Evolutionary conservation across 306 rosid species (phyloP), one percentile per base, ranked within the genome.

Genomic region (Mimosa pudica): DNA sequence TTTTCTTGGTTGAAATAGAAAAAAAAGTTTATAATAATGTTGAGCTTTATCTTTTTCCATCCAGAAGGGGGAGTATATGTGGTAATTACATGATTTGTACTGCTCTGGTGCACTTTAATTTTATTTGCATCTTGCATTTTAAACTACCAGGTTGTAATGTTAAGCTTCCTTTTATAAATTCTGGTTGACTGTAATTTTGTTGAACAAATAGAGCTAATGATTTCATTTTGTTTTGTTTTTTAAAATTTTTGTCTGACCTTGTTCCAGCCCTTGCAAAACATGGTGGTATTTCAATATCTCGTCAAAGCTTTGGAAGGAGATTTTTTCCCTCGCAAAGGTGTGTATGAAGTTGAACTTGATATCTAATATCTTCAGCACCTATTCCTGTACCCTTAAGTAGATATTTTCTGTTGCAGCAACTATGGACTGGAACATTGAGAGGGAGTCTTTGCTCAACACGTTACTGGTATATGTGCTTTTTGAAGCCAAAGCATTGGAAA

Each of bases 211-310:
- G 17, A 75, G 17, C n/a, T 51, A 5, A 62, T 77, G 66, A 74
- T 38, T 70, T 80, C 67, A 48, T 68, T 74, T n/a, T 41, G 0
- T 60, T 42, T 42, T 17, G 7, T 54, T 48, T 12, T 48, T 48
- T 0, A 38, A 16, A 16, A 4, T 54, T 54, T 54, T 54, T 54
- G 11, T n/a, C 7, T 77, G 11, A 77, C 74, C 54, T 83, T 82
- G 77, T 78, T 81, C 90, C 93, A 94, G 93, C 65, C 82, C 71
- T 77, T 92, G 74, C 82, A 80, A 87, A 84, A 74, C 70, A 84
- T 91, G 97, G 75, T 91, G 73, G 81, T 94, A 85, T 89, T 94
- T 83, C 97, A 88, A 74, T 91, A 92, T 84, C 90, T 94, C 48
- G 89, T 91, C 88, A 79, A 71, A 62, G 87, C 87, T 80, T 86